A percentile compares a stretch with the other conserved stretches of the same genome.
phyloP scores from a whole-genome alignment of 1,284 basidiomycete species.

The Mrakiaceae sp. region DNA sequence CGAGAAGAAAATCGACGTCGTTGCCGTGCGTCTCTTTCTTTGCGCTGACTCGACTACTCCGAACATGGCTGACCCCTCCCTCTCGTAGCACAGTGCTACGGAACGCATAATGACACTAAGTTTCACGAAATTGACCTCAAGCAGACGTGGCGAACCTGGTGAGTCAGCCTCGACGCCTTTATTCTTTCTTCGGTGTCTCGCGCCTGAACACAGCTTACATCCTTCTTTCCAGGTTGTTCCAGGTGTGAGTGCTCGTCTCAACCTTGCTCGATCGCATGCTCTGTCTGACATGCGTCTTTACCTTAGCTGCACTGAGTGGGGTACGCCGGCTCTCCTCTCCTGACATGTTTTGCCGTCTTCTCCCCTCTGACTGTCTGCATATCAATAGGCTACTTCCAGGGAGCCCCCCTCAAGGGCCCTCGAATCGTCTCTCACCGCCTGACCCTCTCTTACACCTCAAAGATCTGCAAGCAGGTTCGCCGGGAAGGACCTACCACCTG shows the following conservation, averaged over 20 bases:
- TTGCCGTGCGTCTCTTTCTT: neutral
- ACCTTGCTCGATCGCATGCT: neutral
- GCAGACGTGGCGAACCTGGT: conserved; percentile 73
- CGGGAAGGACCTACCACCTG: no score
- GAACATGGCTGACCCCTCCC: neutral
- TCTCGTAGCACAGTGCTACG: conserved; percentile 58
- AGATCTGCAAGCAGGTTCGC: conserved; percentile 61
- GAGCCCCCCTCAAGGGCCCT: conserved; percentile 26
- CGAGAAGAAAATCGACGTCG: conserved; percentile 5
- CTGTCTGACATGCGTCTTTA: neutral
- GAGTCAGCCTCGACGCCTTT: neutral
- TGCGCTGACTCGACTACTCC: neutral
- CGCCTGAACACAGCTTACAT: neutral
- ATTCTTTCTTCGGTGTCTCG: neutral
- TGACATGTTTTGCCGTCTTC: neutral
- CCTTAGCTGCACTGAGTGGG: neutral
- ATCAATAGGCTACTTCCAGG: conserved; percentile 80
- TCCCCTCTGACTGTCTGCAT: conserved; percentile 46
- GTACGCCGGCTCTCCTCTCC: neutral
- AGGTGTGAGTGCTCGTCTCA: neutral
- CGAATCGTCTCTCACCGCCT: conserved; percentile 42
- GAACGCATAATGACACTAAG: conserved; percentile 56
- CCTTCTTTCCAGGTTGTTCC: conserved; percentile 5
- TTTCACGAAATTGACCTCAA: conserved; percentile 53
- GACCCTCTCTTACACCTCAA: conserved; percentile 63